phyloP scores from a whole-genome alignment of 148 eudicot species.

The Rhododendron molle region DNA sequence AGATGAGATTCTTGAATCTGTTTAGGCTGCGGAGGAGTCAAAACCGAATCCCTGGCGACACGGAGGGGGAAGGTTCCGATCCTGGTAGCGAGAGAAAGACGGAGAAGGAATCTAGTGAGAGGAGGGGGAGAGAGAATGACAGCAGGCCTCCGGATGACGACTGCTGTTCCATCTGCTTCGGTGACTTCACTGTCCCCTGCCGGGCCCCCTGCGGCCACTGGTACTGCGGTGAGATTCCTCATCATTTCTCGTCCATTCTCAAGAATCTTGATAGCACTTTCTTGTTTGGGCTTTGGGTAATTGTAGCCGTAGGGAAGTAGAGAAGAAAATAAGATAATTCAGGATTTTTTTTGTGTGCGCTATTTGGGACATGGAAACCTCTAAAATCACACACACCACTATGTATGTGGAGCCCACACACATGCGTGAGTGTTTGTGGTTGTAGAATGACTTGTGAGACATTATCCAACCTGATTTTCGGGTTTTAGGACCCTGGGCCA shows the following conservation, averaged over 20 bases:
- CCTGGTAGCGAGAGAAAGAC: neutral
- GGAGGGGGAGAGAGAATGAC: neutral
- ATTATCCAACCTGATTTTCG: neutral
- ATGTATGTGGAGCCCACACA: no score
- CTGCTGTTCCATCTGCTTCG: slow-evolving; percentile 40
- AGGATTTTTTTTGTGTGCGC: no score
- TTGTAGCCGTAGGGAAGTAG: neutral
- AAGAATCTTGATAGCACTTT: neutral
- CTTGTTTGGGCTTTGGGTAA: neutral
- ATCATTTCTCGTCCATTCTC: no score
- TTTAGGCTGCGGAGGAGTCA: neutral
- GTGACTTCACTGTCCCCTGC: slow-evolving; percentile 24
- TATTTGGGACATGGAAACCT: neutral
- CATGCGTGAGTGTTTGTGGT: neutral
- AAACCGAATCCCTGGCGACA: neutral
- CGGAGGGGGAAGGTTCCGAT: neutral
- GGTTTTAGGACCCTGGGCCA: neutral
- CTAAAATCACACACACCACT: neutral
- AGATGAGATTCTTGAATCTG: neutral
- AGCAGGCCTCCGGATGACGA: slow-evolving; percentile 26
- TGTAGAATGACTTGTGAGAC: neutral
- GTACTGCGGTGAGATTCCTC: slow-evolving; percentile 30
- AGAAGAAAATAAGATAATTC: neutral
- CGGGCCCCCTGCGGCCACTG: slow-evolving; percentile 41
- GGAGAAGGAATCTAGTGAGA: neutral